A percentile compares a stretch with the other conserved stretches of the same genome.
Evolutionary conservation across 257 asterid genomes (phyloP).

Genomic region (Solanum rostratum): DNA sequence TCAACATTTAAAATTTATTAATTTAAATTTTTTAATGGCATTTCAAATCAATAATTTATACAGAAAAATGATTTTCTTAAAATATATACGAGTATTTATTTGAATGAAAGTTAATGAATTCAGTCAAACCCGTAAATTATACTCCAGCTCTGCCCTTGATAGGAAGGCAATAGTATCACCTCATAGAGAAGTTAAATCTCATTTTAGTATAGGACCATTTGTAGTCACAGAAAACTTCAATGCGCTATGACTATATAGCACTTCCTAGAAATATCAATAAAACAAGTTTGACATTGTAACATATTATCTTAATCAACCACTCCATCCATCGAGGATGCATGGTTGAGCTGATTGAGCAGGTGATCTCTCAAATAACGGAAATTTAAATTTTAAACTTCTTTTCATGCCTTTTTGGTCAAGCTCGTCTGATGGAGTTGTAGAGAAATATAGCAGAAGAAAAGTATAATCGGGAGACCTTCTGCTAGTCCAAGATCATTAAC

Average conservation of each 20-base stretch:
- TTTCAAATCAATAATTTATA: no score
- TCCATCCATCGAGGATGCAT: no score
- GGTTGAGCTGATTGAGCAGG: background rate
- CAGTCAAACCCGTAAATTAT: background rate
- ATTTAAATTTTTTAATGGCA: background rate
- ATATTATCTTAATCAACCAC: background rate
- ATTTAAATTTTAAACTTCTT: accelerated
- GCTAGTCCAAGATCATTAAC: no score
- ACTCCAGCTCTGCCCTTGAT: background rate
- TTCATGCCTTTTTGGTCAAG: background rate
- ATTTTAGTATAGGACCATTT: background rate
- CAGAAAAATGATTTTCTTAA: background rate
- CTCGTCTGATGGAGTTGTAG: background rate
- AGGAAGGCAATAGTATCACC: background rate
- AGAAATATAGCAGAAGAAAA: no score
- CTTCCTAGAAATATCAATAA: background rate
- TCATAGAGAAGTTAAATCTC: background rate
- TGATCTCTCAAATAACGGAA: background rate
- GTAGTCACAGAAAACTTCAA: background rate
- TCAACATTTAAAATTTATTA: background rate
- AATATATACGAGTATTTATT: background rate
- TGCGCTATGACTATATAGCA: background rate
- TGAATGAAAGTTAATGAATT: background rate
- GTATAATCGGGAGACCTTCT: no score
- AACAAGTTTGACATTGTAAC: background rate